phyloP scores from a whole-genome alignment of 192 early-diverging fungal species.

The Chytriomyces sp. region DNA sequence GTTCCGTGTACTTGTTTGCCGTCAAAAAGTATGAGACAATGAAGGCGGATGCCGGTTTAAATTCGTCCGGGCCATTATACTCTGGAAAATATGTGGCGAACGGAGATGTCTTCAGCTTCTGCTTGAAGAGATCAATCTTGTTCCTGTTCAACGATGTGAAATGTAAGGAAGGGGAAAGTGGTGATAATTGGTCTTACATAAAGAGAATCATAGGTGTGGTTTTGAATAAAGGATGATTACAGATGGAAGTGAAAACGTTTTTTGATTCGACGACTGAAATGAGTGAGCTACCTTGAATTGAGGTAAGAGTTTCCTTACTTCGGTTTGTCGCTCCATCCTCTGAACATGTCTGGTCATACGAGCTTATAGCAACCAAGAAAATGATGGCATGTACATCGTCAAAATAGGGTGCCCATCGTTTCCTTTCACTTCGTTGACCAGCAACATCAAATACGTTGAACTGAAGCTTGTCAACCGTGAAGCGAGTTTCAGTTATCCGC shows the following conservation, averaged over 20 bases:
- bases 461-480: slow-evolving; percentile 82
- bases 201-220: slow-evolving; percentile 62
- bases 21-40: slow-evolving; percentile 40
- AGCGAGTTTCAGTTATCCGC: slow-evolving; percentile 91
- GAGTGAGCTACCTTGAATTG: background rate
- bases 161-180: too few species aligned
- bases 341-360: slow-evolving; percentile 88
- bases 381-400: slow-evolving; percentile 95
- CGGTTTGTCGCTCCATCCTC: slow-evolving; percentile 39
- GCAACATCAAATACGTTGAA: slow-evolving; percentile 97
- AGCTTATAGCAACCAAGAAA: slow-evolving; percentile 90
- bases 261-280: slow-evolving; percentile 51
- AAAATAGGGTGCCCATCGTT: slow-evolving; percentile 98
- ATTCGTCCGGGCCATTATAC: slow-evolving; percentile 57
- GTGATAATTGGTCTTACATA: too few species aligned
- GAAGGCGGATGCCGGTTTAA: slow-evolving; percentile 43
- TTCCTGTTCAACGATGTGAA: too few species aligned
- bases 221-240: slow-evolving; percentile 44
- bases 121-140: slow-evolving; percentile 83
- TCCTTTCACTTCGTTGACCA: slow-evolving; percentile 94
- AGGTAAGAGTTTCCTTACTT: too few species aligned
- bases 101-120: slow-evolving; percentile 77
- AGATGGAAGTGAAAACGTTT: slow-evolving; percentile 41
- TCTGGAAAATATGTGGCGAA: slow-evolving; percentile 85
- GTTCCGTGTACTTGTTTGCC: slow-evolving; percentile 42